Conservation (phyloP, 2,329 filamentous ascomycete genomes). For the Penicillium brevicompactum region DNA sequence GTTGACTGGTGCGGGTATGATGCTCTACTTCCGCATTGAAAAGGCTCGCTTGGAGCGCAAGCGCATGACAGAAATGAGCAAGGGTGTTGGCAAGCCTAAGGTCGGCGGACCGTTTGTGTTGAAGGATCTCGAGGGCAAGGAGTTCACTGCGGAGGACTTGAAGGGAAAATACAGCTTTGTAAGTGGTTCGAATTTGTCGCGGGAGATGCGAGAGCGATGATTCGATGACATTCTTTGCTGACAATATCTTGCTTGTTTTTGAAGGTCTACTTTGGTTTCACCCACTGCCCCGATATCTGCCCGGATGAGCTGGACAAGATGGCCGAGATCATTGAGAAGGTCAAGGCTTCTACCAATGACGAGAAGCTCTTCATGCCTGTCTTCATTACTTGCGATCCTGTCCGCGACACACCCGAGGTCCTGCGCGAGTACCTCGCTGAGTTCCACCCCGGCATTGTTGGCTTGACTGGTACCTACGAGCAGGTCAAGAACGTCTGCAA, state of each 20-base stretch:
- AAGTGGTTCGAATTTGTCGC: constrained; percentile 19
- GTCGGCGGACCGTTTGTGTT: constrained; percentile 86
- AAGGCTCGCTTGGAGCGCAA: constrained; percentile 89
- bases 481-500: constrained; percentile 94
- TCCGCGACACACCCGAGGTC: constrained; percentile 81
- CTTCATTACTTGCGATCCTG: constrained; percentile 95
- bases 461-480: constrained; percentile 90
- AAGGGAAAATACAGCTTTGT: constrained; percentile 74
- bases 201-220: too few relatives aligned
- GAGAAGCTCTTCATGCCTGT: constrained; percentile 66
- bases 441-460: constrained; percentile 84
- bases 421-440: constrained; percentile 83
- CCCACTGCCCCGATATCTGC: constrained; percentile 97
- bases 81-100: constrained; percentile 89
- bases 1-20: constrained; percentile 71
- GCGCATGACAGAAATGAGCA: constrained; percentile 85
- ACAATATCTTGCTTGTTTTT: not conserved
- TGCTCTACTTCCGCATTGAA: constrained; percentile 90
- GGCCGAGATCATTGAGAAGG: constrained; percentile 85
- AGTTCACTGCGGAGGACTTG: constrained; percentile 77
- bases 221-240: not conserved
- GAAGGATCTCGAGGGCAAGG: constrained; percentile 76
- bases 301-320: constrained; percentile 99
- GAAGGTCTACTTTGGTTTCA: constrained; percentile 97
- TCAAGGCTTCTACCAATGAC: constrained; percentile 45